These are phyloP conservation scores for Pneumocystis carinii DNA, from an alignment of 1,139 yeast species.

Conservation along the genomic window DNA sequence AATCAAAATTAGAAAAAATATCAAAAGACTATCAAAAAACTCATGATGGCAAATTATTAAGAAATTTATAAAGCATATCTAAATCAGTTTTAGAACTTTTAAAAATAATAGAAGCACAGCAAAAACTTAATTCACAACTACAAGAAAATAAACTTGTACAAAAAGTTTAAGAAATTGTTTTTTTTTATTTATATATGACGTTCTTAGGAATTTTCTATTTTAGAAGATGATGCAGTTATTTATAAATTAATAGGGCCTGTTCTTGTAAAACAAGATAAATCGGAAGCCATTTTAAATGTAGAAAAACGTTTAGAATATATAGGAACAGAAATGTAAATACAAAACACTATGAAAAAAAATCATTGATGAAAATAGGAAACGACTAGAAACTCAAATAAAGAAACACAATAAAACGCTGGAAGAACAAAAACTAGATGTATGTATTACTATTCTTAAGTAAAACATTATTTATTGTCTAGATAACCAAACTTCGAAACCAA, in stretches of 20 bases:
- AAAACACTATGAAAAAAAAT: background rate
- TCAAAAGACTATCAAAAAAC: slow-evolving; percentile 1
- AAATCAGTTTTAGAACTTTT: background rate
- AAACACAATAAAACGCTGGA: background rate
- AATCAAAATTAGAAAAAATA: slow-evolving; percentile 1
- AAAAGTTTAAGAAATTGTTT: background rate
- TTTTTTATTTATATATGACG: background rate
- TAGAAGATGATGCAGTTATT: background rate
- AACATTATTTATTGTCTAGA: background rate
- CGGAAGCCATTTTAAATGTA: slow-evolving; percentile 1
- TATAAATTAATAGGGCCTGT: background rate
- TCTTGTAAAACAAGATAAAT: background rate
- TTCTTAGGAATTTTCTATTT: background rate
- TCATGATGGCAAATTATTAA: background rate
- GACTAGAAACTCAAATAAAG: background rate
- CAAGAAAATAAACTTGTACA: slow-evolving; percentile 1
- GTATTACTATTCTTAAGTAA: background rate
- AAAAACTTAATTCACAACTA: background rate
- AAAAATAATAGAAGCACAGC: background rate
- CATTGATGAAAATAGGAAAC: background rate
- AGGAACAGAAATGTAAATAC: background rate
- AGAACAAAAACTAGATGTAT: background rate
- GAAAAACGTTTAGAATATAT: background rate
- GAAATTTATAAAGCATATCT: background rate
- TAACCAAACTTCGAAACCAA: background rate